These are phyloP conservation scores for Beta lomatogona DNA, from an alignment of 179 eudicot genomes.

Conservation along the genomic window DNA sequence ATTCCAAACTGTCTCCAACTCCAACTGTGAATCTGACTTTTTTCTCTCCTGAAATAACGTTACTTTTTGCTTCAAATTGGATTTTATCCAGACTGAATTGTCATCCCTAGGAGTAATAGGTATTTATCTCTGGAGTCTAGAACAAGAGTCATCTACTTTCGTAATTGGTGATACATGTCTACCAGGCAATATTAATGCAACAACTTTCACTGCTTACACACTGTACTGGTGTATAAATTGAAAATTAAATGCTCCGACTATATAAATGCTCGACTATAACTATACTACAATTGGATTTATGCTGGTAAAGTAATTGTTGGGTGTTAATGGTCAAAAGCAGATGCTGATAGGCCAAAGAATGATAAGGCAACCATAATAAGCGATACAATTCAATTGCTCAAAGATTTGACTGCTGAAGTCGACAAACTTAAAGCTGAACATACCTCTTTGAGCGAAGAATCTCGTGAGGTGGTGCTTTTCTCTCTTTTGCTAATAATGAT, in stretches of 20 bases:
- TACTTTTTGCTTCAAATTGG: too few relatives aligned
- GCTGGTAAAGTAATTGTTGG: background rate
- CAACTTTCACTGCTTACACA: background rate
- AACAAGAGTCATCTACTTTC: background rate
- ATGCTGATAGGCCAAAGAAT: slow-evolving; percentile 77
- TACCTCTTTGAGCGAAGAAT: slow-evolving; percentile 67
- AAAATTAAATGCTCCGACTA: background rate
- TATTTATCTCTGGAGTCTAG: background rate
- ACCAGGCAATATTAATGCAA: too few relatives aligned
- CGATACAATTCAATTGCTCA: slow-evolving; percentile 72
- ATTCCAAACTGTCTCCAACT: too few relatives aligned
- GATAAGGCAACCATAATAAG: slow-evolving; percentile 79
- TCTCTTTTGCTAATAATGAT: background rate
- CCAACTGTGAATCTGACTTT: too few relatives aligned
- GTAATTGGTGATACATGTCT: background rate
- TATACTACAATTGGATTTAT: too few relatives aligned
- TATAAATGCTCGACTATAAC: too few relatives aligned
- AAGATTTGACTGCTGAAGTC: slow-evolving; percentile 76
- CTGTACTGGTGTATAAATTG: background rate
- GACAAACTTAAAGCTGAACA: slow-evolving; percentile 71
- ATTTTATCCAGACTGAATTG: too few relatives aligned
- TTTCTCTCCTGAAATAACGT: too few relatives aligned
- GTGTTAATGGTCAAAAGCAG: slow-evolving; percentile 40
- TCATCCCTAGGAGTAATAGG: too few relatives aligned
- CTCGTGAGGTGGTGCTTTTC: slow-evolving; percentile 56